Evolutionary conservation across 192 early-diverging fungal genomes (phyloP), one percentile per base, ranked within the genome.

Genomic region (Backusella westeae): DNA sequence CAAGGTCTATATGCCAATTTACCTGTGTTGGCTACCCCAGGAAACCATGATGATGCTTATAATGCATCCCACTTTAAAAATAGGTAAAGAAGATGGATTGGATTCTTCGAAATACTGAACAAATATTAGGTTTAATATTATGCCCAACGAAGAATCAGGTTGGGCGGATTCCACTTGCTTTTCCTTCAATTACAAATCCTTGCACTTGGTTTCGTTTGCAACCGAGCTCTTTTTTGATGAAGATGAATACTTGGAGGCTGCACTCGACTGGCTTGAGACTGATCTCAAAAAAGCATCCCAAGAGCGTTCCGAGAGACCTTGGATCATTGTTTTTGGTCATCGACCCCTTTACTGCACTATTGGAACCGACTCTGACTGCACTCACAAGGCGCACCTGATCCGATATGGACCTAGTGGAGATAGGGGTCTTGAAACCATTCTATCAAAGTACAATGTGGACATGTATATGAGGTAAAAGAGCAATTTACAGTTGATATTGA

Each of bases 11-110:
- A 74, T 59, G 78, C 78, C n/a, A 79, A 79, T 59, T 26, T 79
- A 34, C 78, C 78, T 12, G 63, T 79, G 35, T 32, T 79, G 67
- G 73, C 72, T 63, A 67, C 63, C 15, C 73, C 73, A 12, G 78
- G 78, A n/a, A 79, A 79, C 6, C 78, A 79, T n/a, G 78, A 79
- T 32, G 69, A 41, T 69, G 78, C 78, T 4, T 79, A 79, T 38
- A 79, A 79, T 35, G 74, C 69, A 46, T 71, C 72, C 4, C 78
- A 79, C 26, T 79, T 67, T 66, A 79, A 79, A 46, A 73, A 79
- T 46, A 66, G 78, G 72, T 73, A 73, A 67, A 49, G 6, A 1
- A 21, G 46, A 2, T 49, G 6, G 15, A n/a, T 32, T 32, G 32
- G 2, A 32, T 32, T 32, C 32, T 32, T 32, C 32, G 32, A 14